phyloP scores from a whole-genome alignment of 2,329 filamentous ascomycete genomes.

The Calonectria ilicicola region DNA sequence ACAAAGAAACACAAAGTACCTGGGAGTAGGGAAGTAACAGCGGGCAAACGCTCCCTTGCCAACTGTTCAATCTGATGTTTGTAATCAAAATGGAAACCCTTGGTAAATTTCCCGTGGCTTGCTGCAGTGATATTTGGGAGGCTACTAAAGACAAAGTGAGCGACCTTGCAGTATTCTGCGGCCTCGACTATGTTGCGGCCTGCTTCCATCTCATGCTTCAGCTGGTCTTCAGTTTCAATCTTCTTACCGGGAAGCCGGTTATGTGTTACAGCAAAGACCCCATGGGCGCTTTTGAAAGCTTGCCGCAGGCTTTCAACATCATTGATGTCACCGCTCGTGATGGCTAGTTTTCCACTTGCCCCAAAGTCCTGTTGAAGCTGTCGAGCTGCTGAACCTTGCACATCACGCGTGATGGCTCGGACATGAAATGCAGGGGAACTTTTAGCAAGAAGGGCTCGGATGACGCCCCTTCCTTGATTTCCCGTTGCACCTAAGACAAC shows the following conservation, averaged over 20 bases:
- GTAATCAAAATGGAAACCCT: slow-evolving; percentile 29
- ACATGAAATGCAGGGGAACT: slow-evolving; percentile 5
- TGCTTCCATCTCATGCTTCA: slow-evolving; percentile 27
- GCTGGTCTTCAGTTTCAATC: slow-evolving; percentile 20
- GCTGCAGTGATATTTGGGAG: slow-evolving; percentile 20
- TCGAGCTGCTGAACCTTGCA: background rate
- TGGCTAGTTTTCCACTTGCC: background rate
- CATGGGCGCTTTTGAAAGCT: slow-evolving; percentile 17
- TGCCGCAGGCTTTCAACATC: slow-evolving; percentile 16
- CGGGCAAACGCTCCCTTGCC: slow-evolving; percentile 6
- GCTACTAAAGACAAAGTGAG: slow-evolving; percentile 32
- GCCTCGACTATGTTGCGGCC: slow-evolving; percentile 28
- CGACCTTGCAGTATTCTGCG: slow-evolving; percentile 17
- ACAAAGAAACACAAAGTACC: background rate
- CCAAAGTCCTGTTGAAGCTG: background rate
- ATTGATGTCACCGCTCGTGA: slow-evolving; percentile 16
- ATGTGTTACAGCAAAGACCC: slow-evolving; percentile 27
- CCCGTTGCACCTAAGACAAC: slow-evolving; percentile 25
- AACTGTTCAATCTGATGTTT: slow-evolving; percentile 26
- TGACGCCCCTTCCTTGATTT: slow-evolving; percentile 19
- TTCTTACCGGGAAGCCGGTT: slow-evolving; percentile 15
- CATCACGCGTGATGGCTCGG: slow-evolving; percentile 14
- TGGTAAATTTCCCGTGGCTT: slow-evolving; percentile 13
- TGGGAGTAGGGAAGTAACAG: slow-evolving; percentile 24
- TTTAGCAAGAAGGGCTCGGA: slow-evolving; percentile 8